phyloP scores from a whole-genome alignment of 1,139 yeast genomes.

The Sugiyamaella castrensis region DNA sequence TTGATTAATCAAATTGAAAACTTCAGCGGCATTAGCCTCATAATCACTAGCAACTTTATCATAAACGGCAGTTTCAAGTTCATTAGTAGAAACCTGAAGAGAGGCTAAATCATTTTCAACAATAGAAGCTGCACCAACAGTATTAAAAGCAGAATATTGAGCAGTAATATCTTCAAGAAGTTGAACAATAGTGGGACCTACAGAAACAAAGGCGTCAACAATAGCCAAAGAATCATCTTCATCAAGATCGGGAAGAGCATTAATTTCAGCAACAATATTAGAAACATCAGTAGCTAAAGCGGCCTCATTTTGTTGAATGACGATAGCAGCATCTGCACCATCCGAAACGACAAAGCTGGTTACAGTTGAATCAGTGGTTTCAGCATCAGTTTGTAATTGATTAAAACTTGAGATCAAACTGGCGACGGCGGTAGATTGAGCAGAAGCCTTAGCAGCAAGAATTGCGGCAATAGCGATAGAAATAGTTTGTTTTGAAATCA shows the following conservation, averaged over 20 bases:
- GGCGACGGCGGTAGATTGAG: background rate
- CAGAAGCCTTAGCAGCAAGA: constrained; percentile 1
- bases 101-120: background rate
- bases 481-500: constrained; percentile 1
- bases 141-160: constrained; percentile 3
- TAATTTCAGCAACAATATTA: constrained; percentile 15
- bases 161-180: constrained; percentile 2
- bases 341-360: constrained; percentile 14
- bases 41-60: constrained; percentile 7
- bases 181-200: constrained; percentile 14
- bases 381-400: constrained; percentile 15
- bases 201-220: constrained; percentile 15
- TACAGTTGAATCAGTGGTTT: constrained; percentile 19
- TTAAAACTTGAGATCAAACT: constrained; percentile 1
- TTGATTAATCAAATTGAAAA: constrained; percentile 15
- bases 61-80: constrained; percentile 2
- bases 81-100: background rate
- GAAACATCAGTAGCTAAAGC: constrained; percentile 15
- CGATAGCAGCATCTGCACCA: constrained; percentile 19
- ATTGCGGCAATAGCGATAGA: constrained; percentile 3
- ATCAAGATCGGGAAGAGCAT: constrained; percentile 13
- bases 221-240: constrained; percentile 14
- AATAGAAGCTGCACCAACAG: constrained; percentile 1
- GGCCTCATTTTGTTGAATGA: constrained; percentile 17
- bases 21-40: constrained; percentile 3